Evolutionary conservation across 345 rosid genomes (phyloP).

Genomic region (Acer yangbiense): DNA sequence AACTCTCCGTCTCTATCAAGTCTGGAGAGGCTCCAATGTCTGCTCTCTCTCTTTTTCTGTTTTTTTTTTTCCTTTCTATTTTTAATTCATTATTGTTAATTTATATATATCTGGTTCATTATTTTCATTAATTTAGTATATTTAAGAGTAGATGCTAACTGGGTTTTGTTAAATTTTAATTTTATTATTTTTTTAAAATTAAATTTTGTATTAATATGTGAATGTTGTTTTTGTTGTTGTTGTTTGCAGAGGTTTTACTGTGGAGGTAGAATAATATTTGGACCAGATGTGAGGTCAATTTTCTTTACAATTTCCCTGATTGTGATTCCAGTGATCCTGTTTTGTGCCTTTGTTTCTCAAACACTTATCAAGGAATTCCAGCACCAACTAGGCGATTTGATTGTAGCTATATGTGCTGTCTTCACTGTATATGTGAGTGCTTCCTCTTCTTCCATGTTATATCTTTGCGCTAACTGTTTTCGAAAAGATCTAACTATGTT

Average conservation of each 20-base stretch:
- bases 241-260: constrained; percentile 67
- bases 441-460: neutral
- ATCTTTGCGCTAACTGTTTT: neutral
- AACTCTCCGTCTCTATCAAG: constrained; percentile 53
- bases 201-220: neutral
- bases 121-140: too few relatives aligned
- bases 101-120: too few relatives aligned
- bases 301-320: constrained; percentile 67
- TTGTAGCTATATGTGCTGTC: constrained; percentile 40
- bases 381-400: constrained; percentile 41
- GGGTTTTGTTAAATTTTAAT: neutral
- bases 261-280: constrained; percentile 81
- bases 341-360: constrained; percentile 67
- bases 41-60: neutral
- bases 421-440: constrained; percentile 58
- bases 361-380: constrained; percentile 52
- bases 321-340: constrained; percentile 61
- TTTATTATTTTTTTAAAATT: too few relatives aligned
- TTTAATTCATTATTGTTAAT: neutral
- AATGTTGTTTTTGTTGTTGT: constrained; percentile 1
- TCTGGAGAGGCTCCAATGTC: constrained; percentile 75
- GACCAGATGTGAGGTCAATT: constrained; percentile 84
- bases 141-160: neutral
- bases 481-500: too few relatives aligned
- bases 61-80: neutral